phyloP scores from a whole-genome alignment of 2,329 filamentous ascomycete genomes.

The Colletotrichum noveboracense region DNA sequence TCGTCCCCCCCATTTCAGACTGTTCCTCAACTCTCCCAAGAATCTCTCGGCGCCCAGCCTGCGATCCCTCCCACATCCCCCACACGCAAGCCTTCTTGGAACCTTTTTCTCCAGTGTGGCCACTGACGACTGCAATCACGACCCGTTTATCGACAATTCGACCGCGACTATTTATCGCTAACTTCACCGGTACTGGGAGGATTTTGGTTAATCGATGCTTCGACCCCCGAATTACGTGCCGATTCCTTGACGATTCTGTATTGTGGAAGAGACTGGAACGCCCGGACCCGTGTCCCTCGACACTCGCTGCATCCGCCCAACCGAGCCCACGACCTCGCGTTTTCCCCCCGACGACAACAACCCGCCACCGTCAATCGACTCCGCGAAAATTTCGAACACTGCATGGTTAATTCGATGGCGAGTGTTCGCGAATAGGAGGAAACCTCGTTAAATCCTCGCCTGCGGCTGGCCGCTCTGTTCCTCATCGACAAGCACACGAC shows the following conservation, averaged over 20 bases:
- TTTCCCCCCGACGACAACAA: constrained; percentile 4
- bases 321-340: constrained; percentile 9
- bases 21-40: not conserved
- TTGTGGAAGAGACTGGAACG: not conserved
- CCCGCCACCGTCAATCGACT: not conserved
- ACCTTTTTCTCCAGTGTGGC: constrained; percentile 11
- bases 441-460: constrained; percentile 20
- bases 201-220: not conserved
- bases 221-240: not conserved
- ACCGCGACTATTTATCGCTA: not conserved
- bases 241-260: not conserved
- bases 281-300: constrained; percentile 13
- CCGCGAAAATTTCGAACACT: constrained; percentile 4
- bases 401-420: constrained; percentile 36
- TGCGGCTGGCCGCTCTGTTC: constrained; percentile 31
- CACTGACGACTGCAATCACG: not conserved
- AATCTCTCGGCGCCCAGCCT: constrained; percentile 28
- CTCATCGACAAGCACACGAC: constrained; percentile 24
- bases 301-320: constrained; percentile 17
- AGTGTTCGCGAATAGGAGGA: constrained; percentile 27
- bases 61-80: constrained; percentile 24
- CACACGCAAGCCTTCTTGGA: constrained; percentile 20
- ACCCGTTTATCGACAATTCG: constrained; percentile 11
- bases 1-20: not conserved
- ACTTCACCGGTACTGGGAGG: not conserved